These are phyloP conservation scores for Collariella sp. DNA, from an alignment of 495 filamentous ascomycete species.

Conservation along the genomic window DNA sequence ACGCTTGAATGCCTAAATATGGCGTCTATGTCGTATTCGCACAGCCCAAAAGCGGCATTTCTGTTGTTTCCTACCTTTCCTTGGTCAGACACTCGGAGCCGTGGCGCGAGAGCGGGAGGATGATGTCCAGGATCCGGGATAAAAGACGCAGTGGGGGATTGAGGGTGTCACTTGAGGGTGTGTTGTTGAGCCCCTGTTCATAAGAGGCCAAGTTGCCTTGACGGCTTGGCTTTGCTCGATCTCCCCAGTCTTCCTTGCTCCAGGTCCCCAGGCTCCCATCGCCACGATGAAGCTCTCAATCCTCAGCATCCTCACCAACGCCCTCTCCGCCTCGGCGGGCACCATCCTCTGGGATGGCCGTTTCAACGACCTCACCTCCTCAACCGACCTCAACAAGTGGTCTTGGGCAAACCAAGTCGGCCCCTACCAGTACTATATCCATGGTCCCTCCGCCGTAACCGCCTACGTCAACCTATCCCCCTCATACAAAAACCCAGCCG, in stretches of 20 bases:
- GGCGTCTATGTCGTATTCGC: not conserved
- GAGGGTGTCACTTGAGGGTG: too few species aligned
- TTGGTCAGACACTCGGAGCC: too few species aligned
- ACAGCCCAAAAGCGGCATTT: not conserved
- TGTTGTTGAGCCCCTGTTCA: too few species aligned
- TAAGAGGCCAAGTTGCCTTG: too few species aligned
- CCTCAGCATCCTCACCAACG: constrained; percentile 16
- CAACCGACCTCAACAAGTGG: constrained; percentile 50
- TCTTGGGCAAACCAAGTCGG: constrained; percentile 59
- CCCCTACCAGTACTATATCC: constrained; percentile 68
- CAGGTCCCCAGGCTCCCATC: not conserved
- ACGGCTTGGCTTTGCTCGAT: too few species aligned
- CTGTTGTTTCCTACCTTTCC: too few species aligned
- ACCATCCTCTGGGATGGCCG: constrained; percentile 54
- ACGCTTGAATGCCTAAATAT: constrained; percentile 1
- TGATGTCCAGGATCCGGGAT: too few species aligned
- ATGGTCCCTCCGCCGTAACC: constrained; percentile 46
- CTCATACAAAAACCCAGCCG: constrained; percentile 59
- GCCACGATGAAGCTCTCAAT: constrained; percentile 23
- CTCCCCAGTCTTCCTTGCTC: not conserved
- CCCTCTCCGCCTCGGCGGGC: constrained; percentile 25
- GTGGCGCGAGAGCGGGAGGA: too few species aligned
- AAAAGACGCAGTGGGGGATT: too few species aligned
- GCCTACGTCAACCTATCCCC: constrained; percentile 50
- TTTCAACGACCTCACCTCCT: constrained; percentile 48